These are phyloP conservation scores for Xanthoconium purpureum DNA, from an alignment of 768 basidiomycete genomes.

Conservation along the genomic window DNA sequence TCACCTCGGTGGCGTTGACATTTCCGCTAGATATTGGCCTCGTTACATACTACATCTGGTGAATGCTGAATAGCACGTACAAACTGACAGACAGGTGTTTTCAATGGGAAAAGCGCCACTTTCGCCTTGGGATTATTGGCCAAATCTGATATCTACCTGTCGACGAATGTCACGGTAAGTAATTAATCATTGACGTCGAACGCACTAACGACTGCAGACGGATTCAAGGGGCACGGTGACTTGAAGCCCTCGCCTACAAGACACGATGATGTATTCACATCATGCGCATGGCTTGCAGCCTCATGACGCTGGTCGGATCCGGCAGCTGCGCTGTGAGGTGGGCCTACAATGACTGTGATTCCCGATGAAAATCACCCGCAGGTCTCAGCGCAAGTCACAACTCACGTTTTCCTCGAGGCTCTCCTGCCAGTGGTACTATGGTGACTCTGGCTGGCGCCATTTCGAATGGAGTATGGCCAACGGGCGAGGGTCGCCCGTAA, in stretches of 20 bases:
- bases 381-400: neutral
- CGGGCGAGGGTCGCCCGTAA: neutral
- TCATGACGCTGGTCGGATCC: neutral
- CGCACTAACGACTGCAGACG: neutral
- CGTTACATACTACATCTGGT: neutral
- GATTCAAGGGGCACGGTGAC: neutral
- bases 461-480: neutral
- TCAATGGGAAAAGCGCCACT: neutral
- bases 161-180: neutral
- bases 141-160: neutral
- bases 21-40: neutral
- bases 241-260: neutral
- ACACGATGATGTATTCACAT: neutral
- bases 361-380: neutral
- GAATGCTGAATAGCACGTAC: neutral
- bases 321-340: neutral
- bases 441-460: neutral
- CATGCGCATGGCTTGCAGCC: neutral
- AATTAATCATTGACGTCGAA: neutral
- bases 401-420: constrained; percentile 20
- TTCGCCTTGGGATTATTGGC: neutral
- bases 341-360: neutral
- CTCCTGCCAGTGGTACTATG: neutral
- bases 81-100: neutral
- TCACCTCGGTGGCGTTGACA: neutral